phyloP scores from a whole-genome alignment of 2,329 filamentous ascomycete species.

The Penicillium sp. region DNA sequence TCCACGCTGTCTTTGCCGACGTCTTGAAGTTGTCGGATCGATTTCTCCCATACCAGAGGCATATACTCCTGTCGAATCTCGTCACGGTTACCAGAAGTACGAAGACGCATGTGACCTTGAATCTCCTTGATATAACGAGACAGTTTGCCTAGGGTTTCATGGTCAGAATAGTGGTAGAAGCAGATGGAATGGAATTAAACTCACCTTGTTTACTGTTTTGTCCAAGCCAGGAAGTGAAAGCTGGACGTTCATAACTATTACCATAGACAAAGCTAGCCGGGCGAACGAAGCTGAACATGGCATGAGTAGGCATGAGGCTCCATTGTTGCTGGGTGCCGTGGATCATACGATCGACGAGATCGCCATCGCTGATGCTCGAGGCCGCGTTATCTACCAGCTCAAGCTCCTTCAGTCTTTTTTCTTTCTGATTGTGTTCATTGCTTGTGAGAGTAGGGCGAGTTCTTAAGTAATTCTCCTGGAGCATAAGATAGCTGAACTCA shows the following conservation, averaged over 20 bases:
- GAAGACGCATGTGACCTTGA: conserved; percentile 94
- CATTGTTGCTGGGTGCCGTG: conserved; percentile 98
- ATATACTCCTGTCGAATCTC: conserved; percentile 95
- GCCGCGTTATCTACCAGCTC: conserved; percentile 87
- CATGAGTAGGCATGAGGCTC: conserved; percentile 96
- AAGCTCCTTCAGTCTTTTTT: conserved; percentile 78
- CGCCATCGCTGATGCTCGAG: conserved; percentile 95
- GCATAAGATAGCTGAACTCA: conserved; percentile 95
- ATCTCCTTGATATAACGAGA: conserved; percentile 87
- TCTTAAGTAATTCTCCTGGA: conserved; percentile 95
- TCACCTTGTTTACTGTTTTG: conserved; percentile 88
- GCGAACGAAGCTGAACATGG: conserved; percentile 90
- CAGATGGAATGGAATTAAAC: conserved; percentile 11
- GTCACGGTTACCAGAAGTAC: conserved; percentile 85
- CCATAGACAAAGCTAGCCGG: conserved; percentile 88
- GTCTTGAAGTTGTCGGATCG: conserved; percentile 72
- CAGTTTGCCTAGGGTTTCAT: conserved; percentile 57
- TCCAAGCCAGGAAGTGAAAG: conserved; percentile 90
- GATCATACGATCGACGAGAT: conserved; percentile 96
- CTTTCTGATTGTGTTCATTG: conserved; percentile 63
- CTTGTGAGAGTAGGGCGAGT: conserved; percentile 73
- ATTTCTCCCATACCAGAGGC: conserved; percentile 80
- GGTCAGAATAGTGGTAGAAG: conserved; percentile 2
- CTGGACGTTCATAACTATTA: conserved; percentile 69
- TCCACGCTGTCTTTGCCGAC: conserved; percentile 83